These are phyloP conservation scores for Sugiyamaella chiloensis DNA, from an alignment of 805 yeast species.

Conservation along the genomic window DNA sequence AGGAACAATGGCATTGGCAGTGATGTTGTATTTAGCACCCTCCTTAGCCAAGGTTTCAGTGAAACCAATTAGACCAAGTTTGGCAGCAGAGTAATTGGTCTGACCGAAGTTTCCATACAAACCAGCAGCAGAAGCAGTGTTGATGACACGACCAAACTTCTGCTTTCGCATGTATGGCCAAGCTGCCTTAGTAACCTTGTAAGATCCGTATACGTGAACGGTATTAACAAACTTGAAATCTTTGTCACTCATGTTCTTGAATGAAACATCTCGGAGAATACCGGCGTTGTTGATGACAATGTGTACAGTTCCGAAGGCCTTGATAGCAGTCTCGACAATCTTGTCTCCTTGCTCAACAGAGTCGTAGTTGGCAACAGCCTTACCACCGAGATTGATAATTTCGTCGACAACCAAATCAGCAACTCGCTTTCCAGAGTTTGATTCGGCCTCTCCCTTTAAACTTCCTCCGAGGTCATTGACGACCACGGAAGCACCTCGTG, in stretches of 20 bases:
- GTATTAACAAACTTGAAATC: conserved; percentile 77
- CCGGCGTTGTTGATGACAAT: conserved; percentile 93
- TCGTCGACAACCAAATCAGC: conserved; percentile 91
- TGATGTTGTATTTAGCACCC: conserved; percentile 80
- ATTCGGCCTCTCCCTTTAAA: conserved; percentile 65
- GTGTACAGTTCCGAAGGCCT: conserved; percentile 85
- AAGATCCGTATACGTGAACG: conserved; percentile 90
- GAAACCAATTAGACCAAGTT: conserved; percentile 83
- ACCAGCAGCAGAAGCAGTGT: conserved; percentile 98
- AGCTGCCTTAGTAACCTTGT: conserved; percentile 78
- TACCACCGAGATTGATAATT: conserved; percentile 70
- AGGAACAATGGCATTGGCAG: conserved; percentile 86
- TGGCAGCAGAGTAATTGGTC: conserved; percentile 92
- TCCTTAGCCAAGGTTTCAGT: conserved; percentile 95
- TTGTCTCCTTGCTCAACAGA: conserved; percentile 82
- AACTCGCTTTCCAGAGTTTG: conserved; percentile 41
- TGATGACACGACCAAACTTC: conserved; percentile 81
- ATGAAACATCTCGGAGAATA: conserved; percentile 80
- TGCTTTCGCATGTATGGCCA: conserved; percentile 89
- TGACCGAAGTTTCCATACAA: conserved; percentile 96
- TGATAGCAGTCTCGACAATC: conserved; percentile 81
- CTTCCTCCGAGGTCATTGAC: conserved; percentile 93
- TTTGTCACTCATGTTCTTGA: conserved; percentile 78
- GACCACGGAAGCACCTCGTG: conserved; percentile 91
- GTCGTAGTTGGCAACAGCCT: conserved; percentile 91